These are phyloP conservation scores for Elsinoe australis DNA, from an alignment of 2,329 filamentous ascomycete genomes.

Conservation along the genomic window DNA sequence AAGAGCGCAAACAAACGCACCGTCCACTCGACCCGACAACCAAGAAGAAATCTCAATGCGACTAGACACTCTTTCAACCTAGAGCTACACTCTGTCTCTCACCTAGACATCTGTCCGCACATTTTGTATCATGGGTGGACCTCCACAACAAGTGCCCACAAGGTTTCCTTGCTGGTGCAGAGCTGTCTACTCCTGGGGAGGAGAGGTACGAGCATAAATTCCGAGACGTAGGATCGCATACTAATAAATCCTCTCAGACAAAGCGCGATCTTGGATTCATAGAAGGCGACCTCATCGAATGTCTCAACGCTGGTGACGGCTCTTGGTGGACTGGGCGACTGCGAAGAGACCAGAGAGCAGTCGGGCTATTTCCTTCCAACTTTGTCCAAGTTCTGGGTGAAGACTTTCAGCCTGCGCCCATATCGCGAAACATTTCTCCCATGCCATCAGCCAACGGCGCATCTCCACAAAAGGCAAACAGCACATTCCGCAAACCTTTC, in stretches of 20 bases:
- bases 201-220: too few species aligned
- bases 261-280: slow-evolving; percentile 95
- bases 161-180: slow-evolving; percentile 36
- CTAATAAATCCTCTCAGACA: slow-evolving; percentile 44
- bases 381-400: slow-evolving; percentile 88
- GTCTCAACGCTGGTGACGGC: slow-evolving; percentile 92
- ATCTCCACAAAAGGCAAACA: slow-evolving; percentile 43
- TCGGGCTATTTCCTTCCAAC: slow-evolving; percentile 93
- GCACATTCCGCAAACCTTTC: slow-evolving; percentile 56
- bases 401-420: slow-evolving; percentile 64
- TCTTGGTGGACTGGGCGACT: slow-evolving; percentile 97
- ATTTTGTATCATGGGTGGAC: slow-evolving; percentile 18
- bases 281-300: slow-evolving; percentile 96
- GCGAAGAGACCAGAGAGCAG: slow-evolving; percentile 78
- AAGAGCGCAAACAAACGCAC: neutral
- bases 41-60: slow-evolving; percentile 7
- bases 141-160: slow-evolving; percentile 24
- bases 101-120: neutral
- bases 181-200: slow-evolving; percentile 37
- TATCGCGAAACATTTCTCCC: slow-evolving; percentile 50
- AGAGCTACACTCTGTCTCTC: neutral
- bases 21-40: neutral
- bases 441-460: slow-evolving; percentile 46
- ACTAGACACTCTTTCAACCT: neutral
- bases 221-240: too few species aligned